Conservation (phyloP, 192 early-diverging fungal species). For the Coemansia asiatica region DNA sequence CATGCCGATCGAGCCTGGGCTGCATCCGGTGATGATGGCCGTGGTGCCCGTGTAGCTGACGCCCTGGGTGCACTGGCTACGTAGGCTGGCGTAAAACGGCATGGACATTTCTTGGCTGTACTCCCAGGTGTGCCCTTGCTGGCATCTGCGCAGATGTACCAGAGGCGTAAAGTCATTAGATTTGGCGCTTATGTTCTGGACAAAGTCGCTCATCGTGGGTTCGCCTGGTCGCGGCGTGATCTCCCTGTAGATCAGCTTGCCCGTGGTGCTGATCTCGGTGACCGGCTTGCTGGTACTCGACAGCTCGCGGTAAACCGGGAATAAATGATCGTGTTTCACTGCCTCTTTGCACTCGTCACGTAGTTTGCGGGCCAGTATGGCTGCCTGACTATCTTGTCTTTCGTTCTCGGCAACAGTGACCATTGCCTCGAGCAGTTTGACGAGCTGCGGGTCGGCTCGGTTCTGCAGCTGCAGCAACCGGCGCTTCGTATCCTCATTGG, state of each 20-base stretch:
- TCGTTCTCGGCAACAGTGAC: background rate
- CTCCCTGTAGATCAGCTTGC: constrained; percentile 76
- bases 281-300: constrained; percentile 73
- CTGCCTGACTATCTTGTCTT: no score
- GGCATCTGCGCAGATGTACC: constrained; percentile 36
- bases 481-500: constrained; percentile 17
- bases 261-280: constrained; percentile 68
- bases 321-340: constrained; percentile 16
- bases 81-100: constrained; percentile 55
- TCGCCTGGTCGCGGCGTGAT: constrained; percentile 63
- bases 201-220: constrained; percentile 82
- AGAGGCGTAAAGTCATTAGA: constrained; percentile 18
- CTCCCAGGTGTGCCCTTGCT: constrained; percentile 22
- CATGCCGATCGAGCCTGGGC: constrained; percentile 86
- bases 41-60: constrained; percentile 75
- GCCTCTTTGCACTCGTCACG: constrained; percentile 81
- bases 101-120: constrained; percentile 12
- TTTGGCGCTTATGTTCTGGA: constrained; percentile 68
- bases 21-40: constrained; percentile 87
- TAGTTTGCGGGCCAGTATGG: constrained; percentile 33
- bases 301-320: constrained; percentile 86
- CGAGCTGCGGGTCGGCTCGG: constrained; percentile 49
- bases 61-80: constrained; percentile 71
- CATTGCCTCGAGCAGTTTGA: constrained; percentile 50
- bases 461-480: constrained; percentile 66